Percentiles rank a stretch among this genome's conserved stretches.
phyloP scores from a whole-genome alignment of 2,329 filamentous ascomycete genomes.

The Penicillium griseofulvum region DNA sequence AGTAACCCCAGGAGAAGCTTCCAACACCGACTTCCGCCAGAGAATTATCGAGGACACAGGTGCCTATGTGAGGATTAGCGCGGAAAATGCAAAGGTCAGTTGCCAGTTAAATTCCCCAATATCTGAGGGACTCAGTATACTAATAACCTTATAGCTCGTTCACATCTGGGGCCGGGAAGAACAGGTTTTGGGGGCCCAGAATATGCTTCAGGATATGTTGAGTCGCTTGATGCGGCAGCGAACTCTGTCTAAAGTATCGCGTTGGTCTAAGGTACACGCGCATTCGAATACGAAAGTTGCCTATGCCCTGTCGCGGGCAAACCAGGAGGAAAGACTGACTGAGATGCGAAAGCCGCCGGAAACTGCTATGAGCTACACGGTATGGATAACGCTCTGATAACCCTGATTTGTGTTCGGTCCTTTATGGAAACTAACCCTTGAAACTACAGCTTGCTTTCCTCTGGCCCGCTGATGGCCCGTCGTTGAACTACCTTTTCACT shows the following conservation, averaged over 20 bases:
- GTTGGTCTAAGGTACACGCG: neutral
- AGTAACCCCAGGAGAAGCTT: neutral
- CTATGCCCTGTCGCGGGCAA: neutral
- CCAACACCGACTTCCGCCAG: neutral
- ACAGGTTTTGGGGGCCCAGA: neutral
- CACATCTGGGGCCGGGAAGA: conserved; percentile 2
- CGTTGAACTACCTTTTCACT: conserved; percentile 43
- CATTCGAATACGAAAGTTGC: neutral
- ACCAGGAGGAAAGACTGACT: neutral
- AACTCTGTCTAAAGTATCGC: neutral
- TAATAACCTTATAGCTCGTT: neutral
- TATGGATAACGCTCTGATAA: neutral
- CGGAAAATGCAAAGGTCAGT: neutral
- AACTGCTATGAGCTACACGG: neutral
- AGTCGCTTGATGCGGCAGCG: neutral
- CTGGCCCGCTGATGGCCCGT: conserved; percentile 47
- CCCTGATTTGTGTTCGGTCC: neutral
- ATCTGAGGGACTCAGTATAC: neutral
- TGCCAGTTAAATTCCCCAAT: neutral
- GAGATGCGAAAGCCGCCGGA: neutral
- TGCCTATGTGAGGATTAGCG: neutral
- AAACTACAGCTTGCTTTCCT: conserved; percentile 9
- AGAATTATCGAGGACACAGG: neutral
- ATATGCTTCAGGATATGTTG: neutral
- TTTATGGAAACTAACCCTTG: neutral